Evolutionary conservation across 2,329 filamentous ascomycete genomes (phyloP), one percentile per base, ranked within the genome.

Genomic region (Elsinoe arachidis): DNA sequence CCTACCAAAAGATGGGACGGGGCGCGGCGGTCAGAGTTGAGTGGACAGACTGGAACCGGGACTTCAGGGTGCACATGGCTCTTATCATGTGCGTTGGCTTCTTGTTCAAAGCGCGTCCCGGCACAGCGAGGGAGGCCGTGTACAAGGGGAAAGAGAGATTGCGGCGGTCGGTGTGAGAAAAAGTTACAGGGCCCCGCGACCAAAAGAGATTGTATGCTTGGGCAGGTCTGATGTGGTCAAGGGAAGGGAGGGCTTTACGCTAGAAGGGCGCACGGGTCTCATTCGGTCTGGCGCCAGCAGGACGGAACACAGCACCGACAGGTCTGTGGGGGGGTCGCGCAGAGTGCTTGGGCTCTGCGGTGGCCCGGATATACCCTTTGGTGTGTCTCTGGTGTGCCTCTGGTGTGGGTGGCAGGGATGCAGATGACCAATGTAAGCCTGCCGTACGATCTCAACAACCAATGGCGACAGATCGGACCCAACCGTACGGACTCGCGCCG

Each of bases 301-400:
- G 49, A 39, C 49, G 49, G 49, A 35, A 53, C 33, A 10, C 49
- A 15, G 46, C 46, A 51, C 33, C 46, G 46, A 51, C 17, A 30
- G 23, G 26, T 30, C 33, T 51, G 26, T 51, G 46, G 46, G 46
- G 46, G 12, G 46, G 19, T 30, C 19, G 12, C 12, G 14, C 21
- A 23, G 14, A 23, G 15, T 35, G 17, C 46, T 51, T 51, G 46
- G 46, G 46, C 46, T 30, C 46, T 51, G 14, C 17, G 46, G 46
- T 35, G 46, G n/a, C 46, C 46, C 33, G 41, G 41, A 23, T 46
- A 46, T 30, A 46, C 41, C 41, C 41, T 46, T 46, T 39, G 12
- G 37, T 39, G 56, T 64, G 19, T 62, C 37, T 35, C 34, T 37
- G 33, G 52, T 55, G 5, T 14, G 41, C 15, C 14, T 37, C 19